Percentiles rank a stretch among this genome's conserved stretches.
Evolutionary conservation across 2,329 filamentous ascomycete genomes (phyloP).

Genomic region (Curvularia spicifera): DNA sequence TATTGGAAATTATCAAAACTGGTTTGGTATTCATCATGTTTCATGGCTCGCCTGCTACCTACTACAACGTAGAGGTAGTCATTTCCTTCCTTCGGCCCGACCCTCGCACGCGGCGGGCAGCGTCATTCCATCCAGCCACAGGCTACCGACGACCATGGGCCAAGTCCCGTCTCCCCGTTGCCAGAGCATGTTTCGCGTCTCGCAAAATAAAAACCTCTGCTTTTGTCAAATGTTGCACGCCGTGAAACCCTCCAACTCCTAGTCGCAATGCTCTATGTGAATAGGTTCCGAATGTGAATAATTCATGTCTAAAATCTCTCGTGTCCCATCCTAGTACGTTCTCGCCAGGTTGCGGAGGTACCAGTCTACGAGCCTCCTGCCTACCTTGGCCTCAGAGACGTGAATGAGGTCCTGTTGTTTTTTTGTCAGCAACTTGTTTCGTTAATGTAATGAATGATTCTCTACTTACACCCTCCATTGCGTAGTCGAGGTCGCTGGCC

Average conservation of each 20-base stretch:
- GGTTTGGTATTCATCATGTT: slow-evolving; percentile 22
- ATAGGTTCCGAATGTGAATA: slow-evolving; percentile 21
- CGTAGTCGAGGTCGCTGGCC: slow-evolving; percentile 95
- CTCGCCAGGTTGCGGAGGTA: slow-evolving; percentile 96
- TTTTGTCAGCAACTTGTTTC: slow-evolving; percentile 28
- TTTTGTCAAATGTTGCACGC: slow-evolving; percentile 36
- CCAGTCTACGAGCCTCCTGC: slow-evolving; percentile 97
- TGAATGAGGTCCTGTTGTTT: slow-evolving; percentile 83
- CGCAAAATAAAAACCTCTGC: slow-evolving; percentile 28
- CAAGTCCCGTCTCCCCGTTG: slow-evolving; percentile 22
- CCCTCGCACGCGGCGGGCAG: slow-evolving; percentile 20
- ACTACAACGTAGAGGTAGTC: slow-evolving; percentile 6
- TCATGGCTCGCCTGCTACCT: slow-evolving; percentile 16
- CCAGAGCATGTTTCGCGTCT: slow-evolving; percentile 18
- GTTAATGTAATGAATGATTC: neutral
- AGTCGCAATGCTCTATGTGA: slow-evolving; percentile 44
- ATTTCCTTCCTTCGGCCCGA: slow-evolving; percentile 23
- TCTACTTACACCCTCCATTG: slow-evolving; percentile 84
- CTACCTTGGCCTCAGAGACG: slow-evolving; percentile 98
- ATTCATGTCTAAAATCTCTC: slow-evolving; percentile 10
- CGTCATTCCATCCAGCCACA: slow-evolving; percentile 12
- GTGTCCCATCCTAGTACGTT: slow-evolving; percentile 71
- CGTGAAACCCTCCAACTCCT: slow-evolving; percentile 43
- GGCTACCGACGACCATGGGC: slow-evolving; percentile 16
- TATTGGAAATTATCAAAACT: slow-evolving; percentile 23